Conservation (phyloP, 129 eudicot genomes). For the Pseudognaphalium luteoalbum region DNA sequence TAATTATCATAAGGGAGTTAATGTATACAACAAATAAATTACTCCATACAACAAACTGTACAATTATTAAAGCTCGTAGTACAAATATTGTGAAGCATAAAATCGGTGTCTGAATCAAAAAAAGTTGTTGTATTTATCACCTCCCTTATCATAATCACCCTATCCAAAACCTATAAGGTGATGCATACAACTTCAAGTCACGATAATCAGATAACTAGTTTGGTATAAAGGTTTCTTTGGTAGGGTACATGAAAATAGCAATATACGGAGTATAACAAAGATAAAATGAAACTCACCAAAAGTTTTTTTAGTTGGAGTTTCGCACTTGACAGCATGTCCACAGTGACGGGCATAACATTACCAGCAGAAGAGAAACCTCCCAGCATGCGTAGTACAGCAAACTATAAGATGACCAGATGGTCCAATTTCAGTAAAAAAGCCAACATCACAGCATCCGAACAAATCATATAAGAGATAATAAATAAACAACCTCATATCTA, state of each 20-base stretch:
- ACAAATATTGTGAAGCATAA: too few relatives aligned
- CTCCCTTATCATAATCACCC: constrained; percentile 2
- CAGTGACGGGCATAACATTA: constrained; percentile 33
- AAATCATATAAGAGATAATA: background rate
- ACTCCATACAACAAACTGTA: too few relatives aligned
- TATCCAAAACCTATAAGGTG: background rate
- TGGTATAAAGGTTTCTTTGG: background rate
- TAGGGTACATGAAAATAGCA: background rate
- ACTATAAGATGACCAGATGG: constrained; percentile 41
- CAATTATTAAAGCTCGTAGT: too few relatives aligned
- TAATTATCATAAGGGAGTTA: background rate
- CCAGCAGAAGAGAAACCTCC: constrained; percentile 54
- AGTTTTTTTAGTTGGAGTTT: constrained; percentile 79
- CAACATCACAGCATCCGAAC: constrained; percentile 3
- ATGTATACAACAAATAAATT: too few relatives aligned
- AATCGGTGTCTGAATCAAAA: too few relatives aligned
- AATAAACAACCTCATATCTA: constrained; percentile 73
- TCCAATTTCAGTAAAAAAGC: constrained; percentile 11
- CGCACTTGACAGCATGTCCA: constrained; percentile 68
- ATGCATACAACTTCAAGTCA: background rate
- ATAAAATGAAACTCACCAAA: constrained; percentile 54
- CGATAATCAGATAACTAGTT: background rate
- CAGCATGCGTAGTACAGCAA: constrained; percentile 62
- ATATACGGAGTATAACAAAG: background rate
- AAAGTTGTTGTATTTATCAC: too few relatives aligned